Evolutionary conservation across 352 stramenopile genomes (phyloP), one percentile per base, ranked within the genome.

Genomic region (Phytophthora rubi): DNA sequence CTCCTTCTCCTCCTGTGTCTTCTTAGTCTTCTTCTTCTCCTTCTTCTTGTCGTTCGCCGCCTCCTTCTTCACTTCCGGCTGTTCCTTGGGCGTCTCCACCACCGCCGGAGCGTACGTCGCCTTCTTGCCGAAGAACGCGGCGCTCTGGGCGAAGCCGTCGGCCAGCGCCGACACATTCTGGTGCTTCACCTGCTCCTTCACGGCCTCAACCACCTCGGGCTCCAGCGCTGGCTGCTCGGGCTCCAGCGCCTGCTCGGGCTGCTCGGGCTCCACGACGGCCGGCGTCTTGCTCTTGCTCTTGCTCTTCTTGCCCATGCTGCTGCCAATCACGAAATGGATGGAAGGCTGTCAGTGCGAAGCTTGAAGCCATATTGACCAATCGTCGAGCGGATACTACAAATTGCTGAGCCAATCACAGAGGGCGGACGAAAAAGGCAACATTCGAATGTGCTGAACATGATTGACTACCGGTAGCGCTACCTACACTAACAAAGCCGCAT

Each of bases 51-150:
- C 59, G 3, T 47, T 33, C 6, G 44, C 35, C 3, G 44, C 37
- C 12, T 37, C 37, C 26, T 58, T 16, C 39, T 54, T 72, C 16
- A 16, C 33, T n/a, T 68, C 45, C 16, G 60, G 49, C n/a, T 76
- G 49, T 37, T 62, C 55, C 10, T 54, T 54, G 1, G 18, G 15
- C 33, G 44, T 54, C 39, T 75, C 66, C 35, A 53, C 53, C n/a
- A 60, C 63, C 12, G 33, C 49, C 8, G 59, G 35, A 13, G 60
- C 71, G 65, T 93, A 91, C 55, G 80, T 78, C 62, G 55, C 45
- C 65, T 90, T 93, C 76, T 93, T 93, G 66, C 76, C 74, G 39
- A 93, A 83, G 56, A 91, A 81, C 51, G 76, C 75, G 23, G 78
- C 75, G 62, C 85, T 91, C 66, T 86, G 68, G 12, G 82, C 80